These are phyloP conservation scores for Spergularia azorica DNA, from an alignment of 179 eudicot species.

Conservation along the genomic window DNA sequence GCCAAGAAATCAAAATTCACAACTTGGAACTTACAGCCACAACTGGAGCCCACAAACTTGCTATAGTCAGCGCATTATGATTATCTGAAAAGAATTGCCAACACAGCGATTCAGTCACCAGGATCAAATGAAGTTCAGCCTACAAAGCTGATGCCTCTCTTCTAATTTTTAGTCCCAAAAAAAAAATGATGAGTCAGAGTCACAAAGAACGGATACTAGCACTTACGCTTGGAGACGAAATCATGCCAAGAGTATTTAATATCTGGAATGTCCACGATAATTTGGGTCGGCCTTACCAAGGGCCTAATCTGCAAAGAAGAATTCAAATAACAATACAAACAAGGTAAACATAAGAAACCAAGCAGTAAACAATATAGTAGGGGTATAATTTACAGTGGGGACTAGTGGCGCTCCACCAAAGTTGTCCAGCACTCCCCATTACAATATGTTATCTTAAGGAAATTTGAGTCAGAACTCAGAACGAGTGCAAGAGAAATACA, in stretches of 20 bases:
- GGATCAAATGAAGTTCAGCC: background rate
- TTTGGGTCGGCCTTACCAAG: slow-evolving; percentile 71
- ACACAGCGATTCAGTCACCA: slow-evolving; percentile 21
- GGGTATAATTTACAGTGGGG: background rate
- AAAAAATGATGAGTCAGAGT: no score
- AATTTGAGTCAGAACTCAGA: no score
- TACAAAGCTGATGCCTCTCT: background rate
- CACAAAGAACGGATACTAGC: background rate
- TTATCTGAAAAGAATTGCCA: slow-evolving; percentile 60
- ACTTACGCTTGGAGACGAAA: slow-evolving; percentile 76
- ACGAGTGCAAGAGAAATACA: no score
- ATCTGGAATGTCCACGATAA: slow-evolving; percentile 59
- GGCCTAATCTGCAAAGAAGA: slow-evolving; percentile 69
- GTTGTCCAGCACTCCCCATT: no score
- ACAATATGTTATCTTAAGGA: no score
- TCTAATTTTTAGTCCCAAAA: background rate
- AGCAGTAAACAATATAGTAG: background rate
- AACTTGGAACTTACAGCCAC: slow-evolving; percentile 70
- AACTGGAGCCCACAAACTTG: slow-evolving; percentile 95
- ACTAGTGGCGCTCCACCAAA: no score
- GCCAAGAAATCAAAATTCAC: no score
- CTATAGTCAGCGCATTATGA: slow-evolving; percentile 69
- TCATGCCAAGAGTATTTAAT: slow-evolving; percentile 94
- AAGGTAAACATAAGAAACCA: background rate
- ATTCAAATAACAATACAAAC: background rate